Evolutionary conservation across 192 early-diverging fungal species (phyloP).

Genomic region (Glomus cerebriforme): DNA sequence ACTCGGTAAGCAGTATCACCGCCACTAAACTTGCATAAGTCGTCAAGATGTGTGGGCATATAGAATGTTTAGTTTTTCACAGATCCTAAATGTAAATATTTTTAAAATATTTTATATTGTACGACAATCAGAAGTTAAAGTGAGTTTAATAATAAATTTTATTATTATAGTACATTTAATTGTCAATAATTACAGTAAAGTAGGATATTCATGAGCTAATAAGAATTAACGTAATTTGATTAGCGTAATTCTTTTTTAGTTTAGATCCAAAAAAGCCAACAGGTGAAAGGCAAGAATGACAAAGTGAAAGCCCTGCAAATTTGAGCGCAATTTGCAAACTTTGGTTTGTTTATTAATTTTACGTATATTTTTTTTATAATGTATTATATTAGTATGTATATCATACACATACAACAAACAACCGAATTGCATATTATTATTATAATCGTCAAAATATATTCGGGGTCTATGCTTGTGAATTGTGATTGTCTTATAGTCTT

Average conservation of each 20-base stretch:
- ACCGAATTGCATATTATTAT: not conserved
- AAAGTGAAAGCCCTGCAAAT: not conserved
- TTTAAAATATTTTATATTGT: not conserved
- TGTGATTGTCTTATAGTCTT: not conserved
- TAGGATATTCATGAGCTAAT: not conserved
- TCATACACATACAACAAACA: not conserved
- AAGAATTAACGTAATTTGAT: not conserved
- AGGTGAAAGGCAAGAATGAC: not conserved
- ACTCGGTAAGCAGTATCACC: conserved; percentile 23
- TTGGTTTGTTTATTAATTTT: not conserved
- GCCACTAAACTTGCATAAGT: conserved; percentile 26
- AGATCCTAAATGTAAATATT: conserved; percentile 11
- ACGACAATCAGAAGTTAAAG: not conserved
- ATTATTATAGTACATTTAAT: not conserved
- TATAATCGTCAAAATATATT: too few relatives aligned
- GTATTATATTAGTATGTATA: not conserved
- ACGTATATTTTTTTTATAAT: not conserved
- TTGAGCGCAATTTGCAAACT: not conserved
- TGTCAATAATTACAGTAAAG: not conserved
- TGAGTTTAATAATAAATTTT: too few relatives aligned
- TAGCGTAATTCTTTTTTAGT: not conserved
- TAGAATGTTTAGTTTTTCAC: conserved; percentile 11
- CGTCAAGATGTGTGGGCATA: conserved; percentile 25
- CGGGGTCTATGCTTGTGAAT: too few relatives aligned
- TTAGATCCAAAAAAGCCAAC: not conserved